Evolutionary conservation across 1,284 basidiomycete species (phyloP), one percentile per base, ranked within the genome.

Genomic region (Ceratobasidium papillatum): DNA sequence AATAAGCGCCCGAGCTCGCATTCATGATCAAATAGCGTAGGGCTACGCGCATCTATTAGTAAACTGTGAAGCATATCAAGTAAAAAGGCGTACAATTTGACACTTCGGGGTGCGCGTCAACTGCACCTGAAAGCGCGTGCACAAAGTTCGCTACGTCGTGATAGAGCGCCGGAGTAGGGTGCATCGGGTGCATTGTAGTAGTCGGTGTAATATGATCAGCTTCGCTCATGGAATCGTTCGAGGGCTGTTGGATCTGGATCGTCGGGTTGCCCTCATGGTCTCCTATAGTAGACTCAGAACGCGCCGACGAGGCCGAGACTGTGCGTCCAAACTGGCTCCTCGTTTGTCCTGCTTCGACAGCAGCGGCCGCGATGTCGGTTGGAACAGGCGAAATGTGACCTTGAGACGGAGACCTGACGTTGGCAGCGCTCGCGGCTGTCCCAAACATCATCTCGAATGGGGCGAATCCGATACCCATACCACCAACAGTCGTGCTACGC

Each of bases 391-490:
- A 71, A 17, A 71, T 59, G 36, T 58, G 68, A 43, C 68, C 68
- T 43, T 71, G 68, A 3, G 68, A 71, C 3, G 68, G 68, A 45
- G 68, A 71, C 56, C 36, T 71, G 38, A 71, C 68, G 68, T 54
- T 71, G 8, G 68, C 68, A 47, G 68, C 68, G 41, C 52, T 59
- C 22, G 68, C 68, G 25, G 66, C 66, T 2, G 38, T 41, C n/a
- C 68, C 68, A 71, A 71, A 71, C 68, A 71, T 71, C 68, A 71
- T 71, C 56, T 71, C 68, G 61, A 71, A 71, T 4, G 68, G 68
- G 22, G 68, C 68, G 45, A 71, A 71, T 11, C 68, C 68, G 61
- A 71, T 54, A 27, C 65, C 65, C 65, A 69, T 69, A 11, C 65
- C 65, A 19, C 8, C 27, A n/a, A 49, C 41, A 41, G 36, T 52